These are phyloP conservation scores for Colletotrichum sp. DNA, from an alignment of 2,329 filamentous ascomycete genomes.

Conservation along the genomic window DNA sequence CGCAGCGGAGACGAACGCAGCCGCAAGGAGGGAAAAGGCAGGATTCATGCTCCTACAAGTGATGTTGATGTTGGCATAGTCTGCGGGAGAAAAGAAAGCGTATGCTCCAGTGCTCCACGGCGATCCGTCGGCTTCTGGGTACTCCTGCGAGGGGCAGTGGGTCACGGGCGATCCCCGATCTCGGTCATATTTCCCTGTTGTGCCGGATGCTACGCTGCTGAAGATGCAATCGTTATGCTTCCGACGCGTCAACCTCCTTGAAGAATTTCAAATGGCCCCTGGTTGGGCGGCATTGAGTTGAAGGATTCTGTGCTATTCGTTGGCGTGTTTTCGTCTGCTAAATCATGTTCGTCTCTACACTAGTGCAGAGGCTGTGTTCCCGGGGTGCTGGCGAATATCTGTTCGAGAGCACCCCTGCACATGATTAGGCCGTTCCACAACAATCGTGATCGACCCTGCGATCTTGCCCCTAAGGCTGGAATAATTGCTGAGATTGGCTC, in stretches of 20 bases:
- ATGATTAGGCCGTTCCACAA: conserved; percentile 50
- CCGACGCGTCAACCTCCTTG: not conserved
- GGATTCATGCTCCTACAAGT: not conserved
- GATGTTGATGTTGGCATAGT: not conserved
- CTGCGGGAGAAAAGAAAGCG: not conserved
- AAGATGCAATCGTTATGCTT: not conserved
- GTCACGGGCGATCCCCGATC: conserved; percentile 2
- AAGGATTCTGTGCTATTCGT: not conserved
- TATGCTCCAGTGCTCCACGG: not conserved
- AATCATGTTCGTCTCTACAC: not conserved
- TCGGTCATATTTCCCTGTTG: not conserved
- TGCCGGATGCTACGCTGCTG: not conserved
- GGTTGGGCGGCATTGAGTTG: not conserved
- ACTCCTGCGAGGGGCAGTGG: not conserved
- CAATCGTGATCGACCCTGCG: conserved; percentile 65
- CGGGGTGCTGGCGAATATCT: conserved; percentile 49
- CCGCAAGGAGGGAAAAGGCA: not conserved
- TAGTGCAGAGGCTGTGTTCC: conserved; percentile 34
- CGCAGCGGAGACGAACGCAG: not conserved
- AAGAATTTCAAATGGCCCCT: not conserved
- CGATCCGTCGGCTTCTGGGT: conserved; percentile 7
- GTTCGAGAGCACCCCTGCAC: conserved; percentile 58
- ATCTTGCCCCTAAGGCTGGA: conserved; percentile 62
- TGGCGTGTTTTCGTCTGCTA: not conserved
- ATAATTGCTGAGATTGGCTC: conserved; percentile 60